These are phyloP conservation scores for Candida tropicalis DNA, from an alignment of 1,139 yeast genomes.

Conservation along the genomic window DNA sequence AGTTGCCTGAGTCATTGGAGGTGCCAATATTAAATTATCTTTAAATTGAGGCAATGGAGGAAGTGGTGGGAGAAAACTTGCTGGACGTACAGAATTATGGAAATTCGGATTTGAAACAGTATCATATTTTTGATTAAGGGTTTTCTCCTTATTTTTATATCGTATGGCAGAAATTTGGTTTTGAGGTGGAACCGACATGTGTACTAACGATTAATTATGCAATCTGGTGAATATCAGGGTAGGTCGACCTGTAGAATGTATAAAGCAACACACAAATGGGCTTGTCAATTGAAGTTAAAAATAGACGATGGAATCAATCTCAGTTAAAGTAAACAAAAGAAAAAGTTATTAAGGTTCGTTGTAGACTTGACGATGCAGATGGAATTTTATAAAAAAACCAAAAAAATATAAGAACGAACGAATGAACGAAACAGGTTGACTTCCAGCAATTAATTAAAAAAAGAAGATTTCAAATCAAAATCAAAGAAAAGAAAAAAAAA, in stretches of 20 bases:
- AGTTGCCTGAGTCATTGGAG: conserved; percentile 15
- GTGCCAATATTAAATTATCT: neutral
- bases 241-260: neutral
- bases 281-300: neutral
- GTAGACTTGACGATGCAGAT: neutral
- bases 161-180: neutral
- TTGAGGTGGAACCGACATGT: conserved; percentile 2
- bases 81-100: neutral
- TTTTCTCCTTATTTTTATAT: conserved; percentile 4
- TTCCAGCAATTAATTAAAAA: neutral
- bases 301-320: neutral
- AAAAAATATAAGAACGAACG: no score
- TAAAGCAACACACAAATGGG: neutral
- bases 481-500: no score
- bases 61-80: conserved; percentile 4
- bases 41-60: neutral
- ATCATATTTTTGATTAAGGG: conserved; percentile 2
- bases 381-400: neutral
- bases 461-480: neutral
- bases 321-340: neutral
- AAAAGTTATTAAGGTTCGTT: neutral
- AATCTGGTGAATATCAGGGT: no score
- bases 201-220: no score
- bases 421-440: neutral
- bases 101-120: neutral